Evolutionary conservation across 2,329 filamentous ascomycete species (phyloP).

Genomic region (Epichloe typhina): DNA sequence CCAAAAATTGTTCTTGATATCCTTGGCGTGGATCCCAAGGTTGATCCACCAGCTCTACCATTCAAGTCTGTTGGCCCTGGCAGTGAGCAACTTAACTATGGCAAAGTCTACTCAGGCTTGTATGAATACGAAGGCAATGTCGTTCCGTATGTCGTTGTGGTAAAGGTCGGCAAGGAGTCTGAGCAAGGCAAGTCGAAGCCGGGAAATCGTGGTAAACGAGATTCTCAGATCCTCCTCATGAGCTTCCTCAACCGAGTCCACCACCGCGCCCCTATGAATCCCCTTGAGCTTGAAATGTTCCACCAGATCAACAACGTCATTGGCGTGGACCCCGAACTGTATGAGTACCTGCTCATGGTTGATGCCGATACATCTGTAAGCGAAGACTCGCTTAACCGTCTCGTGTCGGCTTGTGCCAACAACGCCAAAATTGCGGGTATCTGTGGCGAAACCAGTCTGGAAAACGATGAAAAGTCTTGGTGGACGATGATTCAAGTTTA

Average conservation of each 20-base stretch:
- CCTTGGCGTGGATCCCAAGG: conserved; percentile 89
- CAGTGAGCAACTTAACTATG: conserved; percentile 90
- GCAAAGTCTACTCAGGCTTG: conserved; percentile 94
- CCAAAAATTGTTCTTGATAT: conserved; percentile 97
- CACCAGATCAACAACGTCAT: conserved; percentile 99
- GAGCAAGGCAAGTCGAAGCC: conserved; percentile 86
- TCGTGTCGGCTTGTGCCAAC: conserved; percentile 85
- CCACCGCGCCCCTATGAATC: conserved; percentile 85
- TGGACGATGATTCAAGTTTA: conserved; percentile 99
- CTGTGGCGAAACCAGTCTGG: conserved; percentile 89
- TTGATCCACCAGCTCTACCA: conserved; percentile 84
- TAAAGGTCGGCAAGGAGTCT: conserved; percentile 95
- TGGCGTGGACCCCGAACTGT: conserved; percentile 90
- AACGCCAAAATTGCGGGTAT: conserved; percentile 95
- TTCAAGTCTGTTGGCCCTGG: conserved; percentile 88
- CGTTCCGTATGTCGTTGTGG: conserved; percentile 87
- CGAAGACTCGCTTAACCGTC: conserved; percentile 81
- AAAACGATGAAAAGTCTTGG: conserved; percentile 91
- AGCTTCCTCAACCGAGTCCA: conserved; percentile 97
- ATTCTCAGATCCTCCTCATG: conserved; percentile 91
- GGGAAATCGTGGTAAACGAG: conserved; percentile 95
- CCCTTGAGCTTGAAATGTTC: conserved; percentile 94
- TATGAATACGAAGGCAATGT: conserved; percentile 98
- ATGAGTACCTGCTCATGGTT: conserved; percentile 95
- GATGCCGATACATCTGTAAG: conserved; percentile 92